Percentiles rank a stretch among this genome's conserved stretches.
Conservation (phyloP, 225 moss, liverwort and hornwort species). For the Polytrichum commune region DNA sequence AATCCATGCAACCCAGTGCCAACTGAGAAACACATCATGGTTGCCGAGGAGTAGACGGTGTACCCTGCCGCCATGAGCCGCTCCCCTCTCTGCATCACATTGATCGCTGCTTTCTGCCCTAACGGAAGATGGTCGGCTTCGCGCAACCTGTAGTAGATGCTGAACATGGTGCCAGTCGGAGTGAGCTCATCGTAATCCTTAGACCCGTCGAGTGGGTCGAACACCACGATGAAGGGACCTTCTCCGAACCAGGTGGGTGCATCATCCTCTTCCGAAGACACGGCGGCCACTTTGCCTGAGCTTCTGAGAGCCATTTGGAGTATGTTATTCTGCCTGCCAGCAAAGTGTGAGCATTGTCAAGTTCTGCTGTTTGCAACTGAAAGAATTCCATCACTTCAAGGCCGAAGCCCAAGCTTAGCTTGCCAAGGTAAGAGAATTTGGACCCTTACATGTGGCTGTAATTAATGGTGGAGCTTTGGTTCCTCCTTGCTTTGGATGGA, state of each 20-base stretch:
- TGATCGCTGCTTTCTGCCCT: constrained; percentile 64
- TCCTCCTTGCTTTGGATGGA: too few relatives aligned
- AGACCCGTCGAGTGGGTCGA: constrained; percentile 91
- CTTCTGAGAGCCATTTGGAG: constrained; percentile 77
- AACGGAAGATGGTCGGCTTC: constrained; percentile 56
- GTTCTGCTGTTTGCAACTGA: background rate
- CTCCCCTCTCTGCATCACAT: constrained; percentile 86
- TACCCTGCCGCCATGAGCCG: constrained; percentile 87
- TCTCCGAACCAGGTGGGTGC: constrained; percentile 81
- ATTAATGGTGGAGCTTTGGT: too few relatives aligned
- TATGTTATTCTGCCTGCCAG: constrained; percentile 97
- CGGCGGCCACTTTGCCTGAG: constrained; percentile 80
- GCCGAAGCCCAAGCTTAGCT: too few relatives aligned
- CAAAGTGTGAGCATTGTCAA: constrained; percentile 56
- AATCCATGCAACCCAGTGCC: constrained; percentile 77
- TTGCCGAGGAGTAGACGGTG: constrained; percentile 83
- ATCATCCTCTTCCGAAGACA: constrained; percentile 93
- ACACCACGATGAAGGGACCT: constrained; percentile 80
- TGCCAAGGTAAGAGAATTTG: too few relatives aligned
- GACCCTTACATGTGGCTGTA: too few relatives aligned
- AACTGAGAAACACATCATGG: constrained; percentile 78
- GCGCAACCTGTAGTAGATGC: constrained; percentile 70
- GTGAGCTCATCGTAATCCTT: constrained; percentile 88
- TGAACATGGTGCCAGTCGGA: constrained; percentile 89
- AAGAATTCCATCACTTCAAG: too few relatives aligned